Base-by-base conservation (phyloP, 345 rosid genomes). In the Excoecaria agallocha region DNA sequence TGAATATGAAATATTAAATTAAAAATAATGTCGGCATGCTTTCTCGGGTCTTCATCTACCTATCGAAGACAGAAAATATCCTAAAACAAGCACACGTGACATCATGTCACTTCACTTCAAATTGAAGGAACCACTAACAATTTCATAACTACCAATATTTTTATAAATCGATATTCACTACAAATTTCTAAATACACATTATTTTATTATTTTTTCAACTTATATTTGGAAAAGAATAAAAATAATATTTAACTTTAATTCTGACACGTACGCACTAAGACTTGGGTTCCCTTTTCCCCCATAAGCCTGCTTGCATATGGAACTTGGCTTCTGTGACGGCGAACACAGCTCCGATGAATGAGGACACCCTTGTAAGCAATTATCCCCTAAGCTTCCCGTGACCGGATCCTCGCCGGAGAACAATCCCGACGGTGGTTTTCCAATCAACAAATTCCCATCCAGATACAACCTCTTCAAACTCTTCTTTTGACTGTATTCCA, bases 361-460 rank as follows among this genome's bases (percentile, higher is more conserved):
- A 56, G 98, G 96, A 79, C 98, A 94, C 58, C 70, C 88, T 76
- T 74, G 79, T 54, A 92, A 87, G 76, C 98, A 94, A 80, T 94
- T 94, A 87, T 92, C 85, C 74, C 94, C 98, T 73, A 94, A 75
- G 80, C 97, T 94, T 22, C 98, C 97, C 73, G 84, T 73, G 15
- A 94, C 87, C 56, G 78, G 65, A 17, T 55, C 46, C 15, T 76
- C 83, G 0, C 73, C 41, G 41, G 74, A 39, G 70, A 94, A 80
- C 25, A 89, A 83, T 6, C 78, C 86, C 19, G 83, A 72, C 58
- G 97, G 97, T 10, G 97, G 89, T 78, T 86, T 94, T 30, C 98
- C 98, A 30, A 79, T 87, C 74, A 94, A 77, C 82, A 80, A 94
- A 72, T 94, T 94, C 64, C 97, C 97, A 24, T 94, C 97, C 37